Percentiles rank a stretch among this genome's conserved stretches.
These are phyloP conservation scores for Candida gigantensis DNA, from an alignment of 1,139 yeast genomes.

Conservation along the genomic window DNA sequence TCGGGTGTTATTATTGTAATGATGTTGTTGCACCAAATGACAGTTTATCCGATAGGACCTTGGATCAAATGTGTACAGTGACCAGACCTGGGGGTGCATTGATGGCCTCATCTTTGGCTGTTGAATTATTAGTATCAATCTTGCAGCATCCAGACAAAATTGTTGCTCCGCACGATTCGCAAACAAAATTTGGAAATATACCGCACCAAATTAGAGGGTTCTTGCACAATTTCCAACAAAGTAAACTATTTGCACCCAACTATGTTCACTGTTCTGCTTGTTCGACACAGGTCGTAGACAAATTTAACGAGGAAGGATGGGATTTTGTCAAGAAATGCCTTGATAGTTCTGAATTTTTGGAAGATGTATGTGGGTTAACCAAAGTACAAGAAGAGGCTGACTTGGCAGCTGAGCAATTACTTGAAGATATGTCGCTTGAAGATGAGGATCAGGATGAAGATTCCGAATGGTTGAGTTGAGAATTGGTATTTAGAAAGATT, in stretches of 20 bases:
- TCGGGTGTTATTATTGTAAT: conserved; percentile 95
- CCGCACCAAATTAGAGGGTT: conserved; percentile 95
- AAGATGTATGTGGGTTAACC: conserved; percentile 73
- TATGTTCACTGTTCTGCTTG: conserved; percentile 87
- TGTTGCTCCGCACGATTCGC: conserved; percentile 41
- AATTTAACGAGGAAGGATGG: conserved; percentile 66
- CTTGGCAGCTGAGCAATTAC: conserved; percentile 44
- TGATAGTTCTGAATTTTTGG: conserved; percentile 64
- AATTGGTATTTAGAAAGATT: no score
- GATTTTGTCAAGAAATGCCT: conserved; percentile 72
- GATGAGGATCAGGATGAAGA: conserved; percentile 10
- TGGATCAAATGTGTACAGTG: conserved; percentile 98
- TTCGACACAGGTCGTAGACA: conserved; percentile 55
- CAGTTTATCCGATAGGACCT: conserved; percentile 76
- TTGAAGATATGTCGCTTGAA: conserved; percentile 40
- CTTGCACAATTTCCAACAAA: conserved; percentile 60
- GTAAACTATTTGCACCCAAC: conserved; percentile 68
- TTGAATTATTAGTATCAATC: conserved; percentile 74
- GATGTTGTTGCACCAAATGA: conserved; percentile 95
- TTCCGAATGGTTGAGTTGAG: conserved; percentile 12
- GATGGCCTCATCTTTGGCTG: conserved; percentile 84
- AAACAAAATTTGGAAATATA: conserved; percentile 60
- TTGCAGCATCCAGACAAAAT: conserved; percentile 64
- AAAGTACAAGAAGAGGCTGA: conserved; percentile 76
- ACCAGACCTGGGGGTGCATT: conserved; percentile 95